Evolutionary conservation across 495 filamentous ascomycete species (phyloP).

Genomic region (Hypoxylon intermedium): DNA sequence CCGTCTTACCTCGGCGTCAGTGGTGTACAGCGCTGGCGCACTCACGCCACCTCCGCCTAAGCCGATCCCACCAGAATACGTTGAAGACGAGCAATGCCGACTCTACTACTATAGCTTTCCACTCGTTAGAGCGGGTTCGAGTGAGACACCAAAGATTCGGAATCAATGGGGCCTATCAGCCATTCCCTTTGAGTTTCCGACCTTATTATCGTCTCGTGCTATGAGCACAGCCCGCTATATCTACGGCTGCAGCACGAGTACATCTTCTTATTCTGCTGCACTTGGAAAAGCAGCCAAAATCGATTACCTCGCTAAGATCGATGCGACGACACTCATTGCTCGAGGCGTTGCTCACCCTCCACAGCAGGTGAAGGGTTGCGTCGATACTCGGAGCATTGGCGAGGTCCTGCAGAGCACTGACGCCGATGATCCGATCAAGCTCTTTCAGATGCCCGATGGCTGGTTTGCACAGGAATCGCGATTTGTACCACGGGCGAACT

Average conservation of each 20-base stretch:
- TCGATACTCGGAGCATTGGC: slow-evolving; percentile 58
- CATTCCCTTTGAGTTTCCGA: slow-evolving; percentile 70
- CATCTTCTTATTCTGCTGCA: slow-evolving; percentile 56
- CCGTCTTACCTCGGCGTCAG: slow-evolving; percentile 64
- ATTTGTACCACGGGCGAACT: slow-evolving; percentile 60
- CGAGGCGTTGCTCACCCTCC: slow-evolving; percentile 52
- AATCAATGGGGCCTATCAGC: slow-evolving; percentile 68
- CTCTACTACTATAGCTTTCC: slow-evolving; percentile 70
- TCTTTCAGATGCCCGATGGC: slow-evolving; percentile 63
- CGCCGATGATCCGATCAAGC: slow-evolving; percentile 59
- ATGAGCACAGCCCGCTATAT: slow-evolving; percentile 63
- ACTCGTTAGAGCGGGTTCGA: slow-evolving; percentile 30
- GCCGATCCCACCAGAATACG: slow-evolving; percentile 43
- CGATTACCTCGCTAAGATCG: slow-evolving; percentile 65
- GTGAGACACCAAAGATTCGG: slow-evolving; percentile 46
- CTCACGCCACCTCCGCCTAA: slow-evolving; percentile 53
- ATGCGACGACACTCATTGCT: slow-evolving; percentile 57
- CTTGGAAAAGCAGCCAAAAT: slow-evolving; percentile 66
- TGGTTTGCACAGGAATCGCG: slow-evolving; percentile 70
- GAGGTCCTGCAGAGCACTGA: slow-evolving; percentile 53
- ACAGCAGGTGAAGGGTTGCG: slow-evolving; percentile 57
- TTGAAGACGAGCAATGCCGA: slow-evolving; percentile 67
- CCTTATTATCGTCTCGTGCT: slow-evolving; percentile 54
- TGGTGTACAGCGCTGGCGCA: slow-evolving; percentile 66
- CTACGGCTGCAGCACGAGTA: slow-evolving; percentile 61